Evolutionary conservation across 2,329 filamentous ascomycete species (phyloP).

Genomic region (Phaeoacremonium minimum): DNA sequence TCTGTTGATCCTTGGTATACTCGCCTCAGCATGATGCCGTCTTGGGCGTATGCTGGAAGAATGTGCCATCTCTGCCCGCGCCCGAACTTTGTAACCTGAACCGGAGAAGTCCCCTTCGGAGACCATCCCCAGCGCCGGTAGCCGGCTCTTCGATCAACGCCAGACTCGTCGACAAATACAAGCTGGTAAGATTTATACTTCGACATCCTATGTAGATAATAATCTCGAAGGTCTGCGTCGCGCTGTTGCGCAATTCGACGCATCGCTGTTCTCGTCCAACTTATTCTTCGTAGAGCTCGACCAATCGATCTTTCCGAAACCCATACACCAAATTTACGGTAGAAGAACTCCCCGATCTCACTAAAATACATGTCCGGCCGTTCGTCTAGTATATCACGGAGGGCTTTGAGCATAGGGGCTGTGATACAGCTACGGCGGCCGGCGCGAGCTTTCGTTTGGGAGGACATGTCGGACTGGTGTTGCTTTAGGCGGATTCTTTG

Average conservation of each 20-base stretch:
- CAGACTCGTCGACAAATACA: not conserved
- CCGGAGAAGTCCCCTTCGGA: not conserved
- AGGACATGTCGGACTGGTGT: no score
- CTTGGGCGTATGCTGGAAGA: constrained; percentile 7
- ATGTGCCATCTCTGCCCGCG: not conserved
- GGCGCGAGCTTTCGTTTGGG: no score
- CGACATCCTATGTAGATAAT: not conserved
- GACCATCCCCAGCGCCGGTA: not conserved
- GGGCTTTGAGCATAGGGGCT: no score
- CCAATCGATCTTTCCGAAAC: not conserved
- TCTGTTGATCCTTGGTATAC: constrained; percentile 24
- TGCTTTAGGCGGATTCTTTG: no score
- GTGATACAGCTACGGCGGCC: no score
- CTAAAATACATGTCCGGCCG: not conserved
- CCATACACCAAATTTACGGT: not conserved
- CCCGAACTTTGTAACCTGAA: not conserved
- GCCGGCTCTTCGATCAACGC: not conserved
- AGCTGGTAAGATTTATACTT: not conserved
- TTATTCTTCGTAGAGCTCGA: not conserved
- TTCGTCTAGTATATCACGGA: not conserved
- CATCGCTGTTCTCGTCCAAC: not conserved
- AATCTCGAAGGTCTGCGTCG: not conserved
- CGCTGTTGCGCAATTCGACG: not conserved
- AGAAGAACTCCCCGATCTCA: not conserved
- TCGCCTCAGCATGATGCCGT: constrained; percentile 19